A percentile compares a stretch with the other conserved stretches of the same genome.
phyloP scores from a whole-genome alignment of 805 yeast species.

The Candida adriatica region DNA sequence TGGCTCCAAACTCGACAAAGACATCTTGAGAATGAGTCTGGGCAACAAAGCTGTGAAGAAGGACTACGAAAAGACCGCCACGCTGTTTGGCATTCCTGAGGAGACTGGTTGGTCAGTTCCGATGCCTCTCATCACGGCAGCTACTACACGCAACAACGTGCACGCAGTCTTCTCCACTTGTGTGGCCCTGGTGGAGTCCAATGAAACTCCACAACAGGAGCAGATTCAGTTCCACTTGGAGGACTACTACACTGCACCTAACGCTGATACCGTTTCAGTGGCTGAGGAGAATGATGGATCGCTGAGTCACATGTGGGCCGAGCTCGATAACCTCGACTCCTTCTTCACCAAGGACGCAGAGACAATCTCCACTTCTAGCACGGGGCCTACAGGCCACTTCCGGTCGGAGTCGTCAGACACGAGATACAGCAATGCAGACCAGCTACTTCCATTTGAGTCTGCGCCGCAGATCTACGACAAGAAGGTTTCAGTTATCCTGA shows the following conservation, averaged over 20 bases:
- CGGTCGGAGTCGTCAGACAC: conserved; percentile 55
- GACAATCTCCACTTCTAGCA: conserved; percentile 18
- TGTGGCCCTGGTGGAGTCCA: conserved; percentile 28
- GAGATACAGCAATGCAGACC: conserved; percentile 39
- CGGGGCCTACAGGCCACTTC: conserved; percentile 25
- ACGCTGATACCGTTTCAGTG: conserved; percentile 39
- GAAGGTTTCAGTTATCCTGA: conserved; percentile 69
- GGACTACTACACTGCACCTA: conserved; percentile 36
- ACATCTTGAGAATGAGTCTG: conserved; percentile 83
- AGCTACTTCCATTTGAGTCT: conserved; percentile 50
- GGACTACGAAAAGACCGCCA: conserved; percentile 79
- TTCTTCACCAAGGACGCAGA: conserved; percentile 67
- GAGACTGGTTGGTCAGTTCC: conserved; percentile 97
- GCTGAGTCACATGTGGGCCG: conserved; percentile 87
- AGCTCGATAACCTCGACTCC: conserved; percentile 80
- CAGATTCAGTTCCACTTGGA: conserved; percentile 50
- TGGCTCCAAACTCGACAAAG: conserved; percentile 86
- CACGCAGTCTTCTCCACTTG: conserved; percentile 94
- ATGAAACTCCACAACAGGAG: conserved; percentile 25
- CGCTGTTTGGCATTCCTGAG: conserved; percentile 90
- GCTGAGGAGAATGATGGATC: conserved; percentile 66
- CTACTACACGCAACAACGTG: conserved; percentile 84
- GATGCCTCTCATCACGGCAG: conserved; percentile 87
- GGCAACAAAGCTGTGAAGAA: conserved; percentile 75
- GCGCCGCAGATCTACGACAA: conserved; percentile 77